Base-by-base conservation (phyloP, 2,329 filamentous ascomycete species). In the Dothideomycetes sp. region DNA sequence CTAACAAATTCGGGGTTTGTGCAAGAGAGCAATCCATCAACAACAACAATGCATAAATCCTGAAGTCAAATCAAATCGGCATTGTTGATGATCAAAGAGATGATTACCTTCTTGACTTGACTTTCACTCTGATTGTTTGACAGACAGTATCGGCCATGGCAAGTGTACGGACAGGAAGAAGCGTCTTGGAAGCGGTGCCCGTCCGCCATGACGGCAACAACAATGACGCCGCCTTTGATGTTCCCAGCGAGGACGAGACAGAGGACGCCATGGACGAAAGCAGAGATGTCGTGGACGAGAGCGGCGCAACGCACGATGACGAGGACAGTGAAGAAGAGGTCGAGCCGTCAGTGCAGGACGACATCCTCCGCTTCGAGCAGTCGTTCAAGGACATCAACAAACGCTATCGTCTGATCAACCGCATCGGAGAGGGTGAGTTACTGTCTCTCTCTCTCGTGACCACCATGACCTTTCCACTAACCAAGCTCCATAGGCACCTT, bases 321-420 rank as follows among this genome's bases (percentile, higher is more conserved):
- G 12, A 11, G 7, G 22, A 24, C 22, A 24, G 22, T 11, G 22
- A 24, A 6, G 70, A 73, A 18, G 62, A 67, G 11, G 70, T 85
- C 25, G 82, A 88, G 50, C 68, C 74, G 15, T 68, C 66, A 5
- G 84, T 94, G 11, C 74, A 78, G 47, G 78, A 87, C 39, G 91
- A 98, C 60, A 98, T 98, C 76, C 76, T 78, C 38, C 84, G 80
- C 51, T 77, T 98, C 43, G 80, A 89, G 52, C 71, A 78, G 40
- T 82, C 79, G 23, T 95, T 96, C 58, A 80, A 80, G 25, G 84
- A 83, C 37, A 93, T 96, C 59, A 82, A 76, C 49, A 74, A 84
- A 53, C 78, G 81, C 44, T 98, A 89, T 63, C 80, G 88, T 39
- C 66, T 98, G 41, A 91, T 98, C 59, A 95, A 95, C 64, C 82